Percentiles rank a stretch among this genome's conserved stretches.
Conservation (phyloP, 2,329 filamentous ascomycete species). For the Curvularia verruculosa region DNA sequence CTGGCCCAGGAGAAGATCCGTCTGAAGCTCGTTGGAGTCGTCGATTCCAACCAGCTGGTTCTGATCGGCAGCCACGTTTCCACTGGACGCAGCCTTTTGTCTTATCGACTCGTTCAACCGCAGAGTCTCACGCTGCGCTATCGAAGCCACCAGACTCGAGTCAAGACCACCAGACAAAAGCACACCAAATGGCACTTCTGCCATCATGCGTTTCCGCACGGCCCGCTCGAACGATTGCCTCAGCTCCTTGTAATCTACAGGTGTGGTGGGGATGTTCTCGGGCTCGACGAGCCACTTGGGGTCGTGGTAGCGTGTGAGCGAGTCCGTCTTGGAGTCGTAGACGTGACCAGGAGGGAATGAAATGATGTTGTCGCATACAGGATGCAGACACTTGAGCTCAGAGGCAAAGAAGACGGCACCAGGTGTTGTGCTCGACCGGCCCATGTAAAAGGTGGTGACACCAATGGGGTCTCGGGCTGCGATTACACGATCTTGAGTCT, state of each 20-base stretch:
- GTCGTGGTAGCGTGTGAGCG: conserved; percentile 85
- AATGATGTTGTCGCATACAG: conserved; percentile 93
- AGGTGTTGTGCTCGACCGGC: conserved; percentile 80
- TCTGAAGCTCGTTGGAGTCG: conserved; percentile 86
- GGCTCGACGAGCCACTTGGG: conserved; percentile 89
- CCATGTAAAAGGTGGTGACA: conserved; percentile 96
- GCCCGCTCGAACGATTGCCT: conserved; percentile 85
- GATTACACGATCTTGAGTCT: conserved; percentile 87
- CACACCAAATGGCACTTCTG: conserved; percentile 96
- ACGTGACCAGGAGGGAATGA: conserved; percentile 94
- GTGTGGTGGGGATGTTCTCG: conserved; percentile 74
- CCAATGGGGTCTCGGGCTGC: conserved; percentile 96
- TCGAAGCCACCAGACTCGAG: conserved; percentile 91
- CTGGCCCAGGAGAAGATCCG: conserved; percentile 88
- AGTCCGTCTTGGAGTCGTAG: conserved; percentile 90
- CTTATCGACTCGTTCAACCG: conserved; percentile 71
- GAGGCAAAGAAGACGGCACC: conserved; percentile 93
- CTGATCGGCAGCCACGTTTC: conserved; percentile 27
- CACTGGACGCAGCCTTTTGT: conserved; percentile 45
- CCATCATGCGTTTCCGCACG: conserved; percentile 96
- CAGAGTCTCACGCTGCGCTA: conserved; percentile 90
- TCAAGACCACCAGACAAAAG: conserved; percentile 93
- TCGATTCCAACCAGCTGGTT: conserved; percentile 85
- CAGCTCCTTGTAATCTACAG: conserved; percentile 82
- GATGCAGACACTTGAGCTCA: conserved; percentile 90